Evolutionary conservation across 2,329 filamentous ascomycete genomes (phyloP).

Genomic region (Exutisphaerella laricina): DNA sequence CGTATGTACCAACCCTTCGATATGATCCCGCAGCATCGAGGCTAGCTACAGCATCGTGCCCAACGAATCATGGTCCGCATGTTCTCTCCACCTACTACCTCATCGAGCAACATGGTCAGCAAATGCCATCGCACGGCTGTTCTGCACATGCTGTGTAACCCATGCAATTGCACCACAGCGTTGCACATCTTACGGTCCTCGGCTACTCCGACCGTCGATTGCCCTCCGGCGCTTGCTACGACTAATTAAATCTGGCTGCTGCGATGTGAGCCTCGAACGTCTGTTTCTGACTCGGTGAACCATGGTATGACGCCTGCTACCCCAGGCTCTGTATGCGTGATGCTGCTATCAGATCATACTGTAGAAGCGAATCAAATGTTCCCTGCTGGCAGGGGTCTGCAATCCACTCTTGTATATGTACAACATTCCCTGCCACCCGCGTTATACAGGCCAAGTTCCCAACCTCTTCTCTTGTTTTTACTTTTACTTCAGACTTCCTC

Average conservation of each 20-base stretch:
- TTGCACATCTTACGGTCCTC: not conserved
- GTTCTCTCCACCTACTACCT: not conserved
- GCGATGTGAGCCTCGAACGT: not conserved
- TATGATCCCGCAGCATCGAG: not conserved
- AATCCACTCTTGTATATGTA: not conserved
- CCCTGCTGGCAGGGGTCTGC: not conserved
- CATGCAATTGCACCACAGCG: not conserved
- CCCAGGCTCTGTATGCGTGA: no score
- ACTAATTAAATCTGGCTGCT: not conserved
- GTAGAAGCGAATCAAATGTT: not conserved
- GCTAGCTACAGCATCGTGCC: not conserved
- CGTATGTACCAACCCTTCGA: not conserved
- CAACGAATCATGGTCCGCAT: not conserved
- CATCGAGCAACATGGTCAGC: slow-evolving; percentile 4
- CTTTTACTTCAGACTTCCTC: not conserved
- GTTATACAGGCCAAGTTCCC: not conserved
- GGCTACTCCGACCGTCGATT: not conserved
- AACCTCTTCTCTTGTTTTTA: not conserved
- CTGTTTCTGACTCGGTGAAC: not conserved
- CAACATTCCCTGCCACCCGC: not conserved
- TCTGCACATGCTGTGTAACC: not conserved
- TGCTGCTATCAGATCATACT: not conserved
- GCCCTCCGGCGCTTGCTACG: no score
- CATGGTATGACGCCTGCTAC: not conserved
- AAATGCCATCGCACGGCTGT: not conserved